These are phyloP conservation scores for Eucalyptus tenuipes DNA, from an alignment of 345 rosid species.

Conservation along the genomic window DNA sequence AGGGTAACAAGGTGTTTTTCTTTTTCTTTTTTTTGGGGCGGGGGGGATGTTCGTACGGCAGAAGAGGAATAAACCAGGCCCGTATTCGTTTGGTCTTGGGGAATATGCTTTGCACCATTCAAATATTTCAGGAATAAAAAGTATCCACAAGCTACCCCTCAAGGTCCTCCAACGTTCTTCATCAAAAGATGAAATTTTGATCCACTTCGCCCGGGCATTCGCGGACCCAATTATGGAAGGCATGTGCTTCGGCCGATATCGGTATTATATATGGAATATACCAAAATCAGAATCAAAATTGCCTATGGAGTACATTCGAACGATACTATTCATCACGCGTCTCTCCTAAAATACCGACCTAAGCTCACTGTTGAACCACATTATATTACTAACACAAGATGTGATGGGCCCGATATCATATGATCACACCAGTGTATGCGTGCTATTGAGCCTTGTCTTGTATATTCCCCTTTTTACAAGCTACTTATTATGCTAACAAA, in stretches of 20 bases:
- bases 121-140: not conserved
- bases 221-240: not conserved
- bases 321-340: not conserved
- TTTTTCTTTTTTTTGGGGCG: fast-evolving
- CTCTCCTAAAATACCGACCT: fast-evolving
- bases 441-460: not conserved
- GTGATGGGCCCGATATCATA: not conserved
- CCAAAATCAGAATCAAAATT: not conserved
- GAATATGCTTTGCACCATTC: not conserved
- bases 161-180: not conserved
- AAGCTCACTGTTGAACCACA: fast-evolving
- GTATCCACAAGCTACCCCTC: not conserved
- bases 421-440: not conserved
- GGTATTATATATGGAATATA: not conserved
- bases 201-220: not conserved
- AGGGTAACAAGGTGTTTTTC: too few species aligned
- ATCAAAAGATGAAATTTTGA: not conserved
- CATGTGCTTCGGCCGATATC: not conserved
- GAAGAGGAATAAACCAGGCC: not conserved
- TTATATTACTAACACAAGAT: not conserved
- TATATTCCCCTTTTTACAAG: not conserved
- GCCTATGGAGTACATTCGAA: not conserved
- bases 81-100: not conserved
- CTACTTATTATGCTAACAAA: not conserved
- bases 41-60: not conserved